Conservation (phyloP, 495 filamentous ascomycete genomes). For the Neurospora sp. region DNA sequence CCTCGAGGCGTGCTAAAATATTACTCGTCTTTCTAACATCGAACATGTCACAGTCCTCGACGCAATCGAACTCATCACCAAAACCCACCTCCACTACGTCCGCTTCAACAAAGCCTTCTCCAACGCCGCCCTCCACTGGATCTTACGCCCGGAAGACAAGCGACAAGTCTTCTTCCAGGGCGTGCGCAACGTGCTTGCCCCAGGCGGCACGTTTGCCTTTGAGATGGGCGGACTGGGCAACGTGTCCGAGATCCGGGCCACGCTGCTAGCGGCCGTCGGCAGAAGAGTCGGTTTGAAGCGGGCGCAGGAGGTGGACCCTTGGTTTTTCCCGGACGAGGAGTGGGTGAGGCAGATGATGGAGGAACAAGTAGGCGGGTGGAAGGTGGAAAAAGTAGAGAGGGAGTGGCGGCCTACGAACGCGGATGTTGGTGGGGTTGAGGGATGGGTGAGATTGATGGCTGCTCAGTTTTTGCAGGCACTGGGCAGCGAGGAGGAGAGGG, state of each 20-base stretch:
- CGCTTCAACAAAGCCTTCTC: conserved; percentile 58
- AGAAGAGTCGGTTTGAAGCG: conserved; percentile 40
- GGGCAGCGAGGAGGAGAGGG: conserved; percentile 32
- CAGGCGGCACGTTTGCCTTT: conserved; percentile 53
- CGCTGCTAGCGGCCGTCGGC: conserved; percentile 42
- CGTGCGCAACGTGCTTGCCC: conserved; percentile 39
- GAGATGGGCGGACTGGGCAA: conserved; percentile 70
- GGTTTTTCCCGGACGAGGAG: conserved; percentile 61
- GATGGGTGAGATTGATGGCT: conserved; percentile 61
- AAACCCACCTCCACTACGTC: conserved; percentile 14
- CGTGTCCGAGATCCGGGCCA: conserved; percentile 51
- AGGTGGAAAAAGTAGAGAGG: conserved; percentile 48
- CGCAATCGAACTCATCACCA: conserved; percentile 17
- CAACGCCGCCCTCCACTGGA: conserved; percentile 75
- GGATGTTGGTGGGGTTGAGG: conserved; percentile 51
- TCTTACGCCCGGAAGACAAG: conserved; percentile 37
- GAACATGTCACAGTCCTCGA: conserved; percentile 20
- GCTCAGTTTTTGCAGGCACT: conserved; percentile 45
- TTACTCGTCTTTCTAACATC: neutral
- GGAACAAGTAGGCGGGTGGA: conserved; percentile 42
- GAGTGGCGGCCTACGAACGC: conserved; percentile 54
- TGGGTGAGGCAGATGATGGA: conserved; percentile 45
- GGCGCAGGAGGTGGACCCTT: conserved; percentile 46
- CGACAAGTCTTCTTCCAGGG: conserved; percentile 33
- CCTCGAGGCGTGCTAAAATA: neutral